phyloP scores from a whole-genome alignment of 1,284 basidiomycete genomes.

The Fomitopsis betulina region DNA sequence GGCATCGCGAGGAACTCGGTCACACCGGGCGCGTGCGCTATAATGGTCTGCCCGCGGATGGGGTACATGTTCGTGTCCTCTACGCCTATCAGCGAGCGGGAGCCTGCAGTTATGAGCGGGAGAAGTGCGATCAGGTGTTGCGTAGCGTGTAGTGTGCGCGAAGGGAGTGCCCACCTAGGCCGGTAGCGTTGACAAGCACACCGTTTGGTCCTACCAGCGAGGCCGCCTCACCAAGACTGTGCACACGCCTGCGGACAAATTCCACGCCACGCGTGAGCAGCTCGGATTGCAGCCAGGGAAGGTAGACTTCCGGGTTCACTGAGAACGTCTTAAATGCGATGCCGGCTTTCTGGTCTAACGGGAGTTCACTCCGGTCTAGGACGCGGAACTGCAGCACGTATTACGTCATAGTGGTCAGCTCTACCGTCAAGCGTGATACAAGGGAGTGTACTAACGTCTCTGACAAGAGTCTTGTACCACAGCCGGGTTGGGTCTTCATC shows the following conservation, averaged over 20 bases:
- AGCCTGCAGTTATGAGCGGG: slow-evolving; percentile 37
- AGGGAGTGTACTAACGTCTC: slow-evolving; percentile 35
- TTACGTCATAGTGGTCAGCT: neutral
- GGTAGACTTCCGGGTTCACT: slow-evolving; percentile 42
- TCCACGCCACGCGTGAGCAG: slow-evolving; percentile 28
- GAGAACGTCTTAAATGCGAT: slow-evolving; percentile 43
- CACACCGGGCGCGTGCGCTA: slow-evolving; percentile 65
- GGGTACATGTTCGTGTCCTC: slow-evolving; percentile 73
- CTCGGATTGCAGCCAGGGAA: slow-evolving; percentile 43
- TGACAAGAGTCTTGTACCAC: slow-evolving; percentile 51
- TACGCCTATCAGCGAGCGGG: slow-evolving; percentile 74
- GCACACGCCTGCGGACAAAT: slow-evolving; percentile 25
- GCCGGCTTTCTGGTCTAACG: slow-evolving; percentile 30
- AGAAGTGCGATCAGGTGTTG: neutral
- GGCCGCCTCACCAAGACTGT: slow-evolving; percentile 38
- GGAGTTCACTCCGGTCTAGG: slow-evolving; percentile 32
- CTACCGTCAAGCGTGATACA: neutral
- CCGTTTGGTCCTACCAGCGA: slow-evolving; percentile 30
- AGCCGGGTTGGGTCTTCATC: slow-evolving; percentile 27
- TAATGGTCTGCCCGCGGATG: slow-evolving; percentile 82
- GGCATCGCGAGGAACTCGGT: slow-evolving; percentile 32
- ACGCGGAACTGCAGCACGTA: slow-evolving; percentile 32
- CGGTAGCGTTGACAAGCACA: slow-evolving; percentile 45
- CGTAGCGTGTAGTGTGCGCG: slow-evolving; percentile 6
- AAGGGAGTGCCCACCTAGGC: slow-evolving; percentile 31